These are phyloP conservation scores for Echinosophora koreensis DNA, from an alignment of 306 rosid species.

Conservation along the genomic window DNA sequence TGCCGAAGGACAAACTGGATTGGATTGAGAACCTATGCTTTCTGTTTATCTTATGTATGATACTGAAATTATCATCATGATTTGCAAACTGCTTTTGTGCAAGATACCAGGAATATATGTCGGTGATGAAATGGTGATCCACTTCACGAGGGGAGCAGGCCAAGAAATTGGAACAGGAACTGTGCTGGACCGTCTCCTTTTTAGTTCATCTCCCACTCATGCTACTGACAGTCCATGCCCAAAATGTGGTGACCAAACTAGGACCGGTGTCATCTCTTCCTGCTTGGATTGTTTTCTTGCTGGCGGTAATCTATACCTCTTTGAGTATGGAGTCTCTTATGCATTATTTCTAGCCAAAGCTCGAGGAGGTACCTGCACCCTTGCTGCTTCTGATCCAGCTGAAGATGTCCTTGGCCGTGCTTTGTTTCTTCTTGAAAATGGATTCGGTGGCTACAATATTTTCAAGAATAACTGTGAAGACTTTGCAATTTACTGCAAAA, in stretches of 20 bases:
- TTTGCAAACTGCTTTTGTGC: slow-evolving; percentile 38
- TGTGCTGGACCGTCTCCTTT: slow-evolving; percentile 60
- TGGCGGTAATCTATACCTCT: slow-evolving; percentile 72
- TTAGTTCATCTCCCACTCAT: slow-evolving; percentile 67
- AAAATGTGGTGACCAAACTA: slow-evolving; percentile 65
- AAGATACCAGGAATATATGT: slow-evolving; percentile 70
- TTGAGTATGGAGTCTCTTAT: slow-evolving; percentile 67
- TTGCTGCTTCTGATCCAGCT: slow-evolving; percentile 61
- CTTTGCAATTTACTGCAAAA: slow-evolving; percentile 91
- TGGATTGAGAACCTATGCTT: slow-evolving; percentile 19
- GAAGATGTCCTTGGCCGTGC: slow-evolving; percentile 73
- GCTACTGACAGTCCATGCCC: slow-evolving; percentile 68
- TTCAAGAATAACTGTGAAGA: slow-evolving; percentile 88
- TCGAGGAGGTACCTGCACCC: slow-evolving; percentile 94
- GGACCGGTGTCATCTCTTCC: slow-evolving; percentile 75
- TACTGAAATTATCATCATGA: slow-evolving; percentile 36
- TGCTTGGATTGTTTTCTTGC: slow-evolving; percentile 86
- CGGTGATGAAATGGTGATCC: slow-evolving; percentile 77
- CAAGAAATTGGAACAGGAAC: slow-evolving; percentile 81
- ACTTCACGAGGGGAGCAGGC: slow-evolving; percentile 87
- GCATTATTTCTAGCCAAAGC: slow-evolving; percentile 71
- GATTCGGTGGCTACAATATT: slow-evolving; percentile 70
- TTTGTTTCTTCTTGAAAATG: slow-evolving; percentile 75
- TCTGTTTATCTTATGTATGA: slow-evolving; percentile 3
- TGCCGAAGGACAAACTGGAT: slow-evolving; percentile 6